Evolutionary conservation across 2,329 filamentous ascomycete genomes (phyloP), one percentile per base, ranked within the genome.

Genomic region (Fusarium continuum): DNA sequence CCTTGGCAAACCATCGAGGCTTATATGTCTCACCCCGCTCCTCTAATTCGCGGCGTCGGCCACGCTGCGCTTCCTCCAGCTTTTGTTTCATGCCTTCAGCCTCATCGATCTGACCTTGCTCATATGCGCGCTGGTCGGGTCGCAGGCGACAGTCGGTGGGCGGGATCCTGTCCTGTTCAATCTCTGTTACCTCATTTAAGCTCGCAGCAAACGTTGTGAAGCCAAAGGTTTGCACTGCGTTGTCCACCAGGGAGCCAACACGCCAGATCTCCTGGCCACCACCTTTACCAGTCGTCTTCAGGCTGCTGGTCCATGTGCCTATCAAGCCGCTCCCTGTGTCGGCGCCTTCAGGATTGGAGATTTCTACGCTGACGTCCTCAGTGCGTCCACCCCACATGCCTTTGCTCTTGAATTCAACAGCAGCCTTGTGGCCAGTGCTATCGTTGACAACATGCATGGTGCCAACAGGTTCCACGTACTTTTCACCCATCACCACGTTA

Each of bases 401-500:
- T 73, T 95, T 96, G 51, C 90, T 87, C 74, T 95, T 96, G 80
- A 99, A 99, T 54, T 94, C 93, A 40, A 92, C 87, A n/a, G 89
- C 83, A 2, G 93, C 91, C 73, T 92, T 93, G 66, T 91, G 88
- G 8, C 93, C 92, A 0, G 89, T 92, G 6, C 85, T 90, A 71
- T 99, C 95, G 74, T 94, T 94, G 65, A 86, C 79, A 28, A 99
- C 86, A 20, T 89, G 88, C 91, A 98, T 95, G 36, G 86, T 92
- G 39, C 93, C 93, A 1, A 96, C 92, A 0, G 95, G 95, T 77
- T 99, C 95, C 11, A 98, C 88, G 73, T 99, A 99, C 77, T 98
- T 99, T 77, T 99, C 95, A 32, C 95, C 95, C 70, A 96, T 94
- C 51, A 99, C 96, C 47, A 99, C 92, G 74, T 99, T 99, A 41